Conservation (phyloP, 2,329 filamentous ascomycete genomes). For the Camillea tinctor region DNA sequence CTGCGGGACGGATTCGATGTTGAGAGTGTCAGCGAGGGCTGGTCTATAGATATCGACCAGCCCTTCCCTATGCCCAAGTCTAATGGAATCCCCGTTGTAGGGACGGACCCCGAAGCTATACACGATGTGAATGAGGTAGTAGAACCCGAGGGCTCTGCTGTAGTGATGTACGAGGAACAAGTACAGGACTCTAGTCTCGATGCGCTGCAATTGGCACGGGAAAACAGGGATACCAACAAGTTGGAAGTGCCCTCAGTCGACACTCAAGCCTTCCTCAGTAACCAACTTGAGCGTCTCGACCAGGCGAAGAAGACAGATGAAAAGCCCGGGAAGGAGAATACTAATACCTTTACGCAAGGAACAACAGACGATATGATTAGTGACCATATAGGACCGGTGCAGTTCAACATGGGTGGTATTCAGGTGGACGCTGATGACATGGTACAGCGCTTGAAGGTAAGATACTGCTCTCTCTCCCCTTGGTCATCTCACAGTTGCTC, state of each 20-base stretch:
- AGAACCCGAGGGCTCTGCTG: constrained; percentile 58
- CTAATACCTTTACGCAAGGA: constrained; percentile 31
- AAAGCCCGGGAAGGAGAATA: constrained; percentile 37
- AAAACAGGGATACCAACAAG: constrained; percentile 42
- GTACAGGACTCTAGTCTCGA: constrained; percentile 73
- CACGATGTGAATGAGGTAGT: constrained; percentile 32
- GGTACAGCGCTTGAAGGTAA: constrained; percentile 80
- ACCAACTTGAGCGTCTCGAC: constrained; percentile 77
- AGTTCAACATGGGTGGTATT: constrained; percentile 98
- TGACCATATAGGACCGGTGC: constrained; percentile 89
- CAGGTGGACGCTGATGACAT: constrained; percentile 94
- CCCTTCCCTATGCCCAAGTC: constrained; percentile 38
- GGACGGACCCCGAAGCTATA: constrained; percentile 26
- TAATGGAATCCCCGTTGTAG: constrained; percentile 20
- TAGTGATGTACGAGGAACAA: constrained; percentile 73
- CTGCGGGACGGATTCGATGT: constrained; percentile 90
- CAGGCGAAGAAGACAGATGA: constrained; percentile 54
- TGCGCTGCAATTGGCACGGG: constrained; percentile 54
- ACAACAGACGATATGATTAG: constrained; percentile 48
- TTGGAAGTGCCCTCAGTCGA: constrained; percentile 68
- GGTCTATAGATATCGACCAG: constrained; percentile 79
- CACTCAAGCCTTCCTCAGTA: constrained; percentile 72
- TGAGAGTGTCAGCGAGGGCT: constrained; percentile 79
- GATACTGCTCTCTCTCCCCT: constrained; percentile 21
- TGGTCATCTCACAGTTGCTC: constrained; percentile 15